Evolutionary conservation across 192 early-diverging fungal genomes (phyloP), one percentile per base, ranked within the genome.

Genomic region (Paraglomus brasilianum): DNA sequence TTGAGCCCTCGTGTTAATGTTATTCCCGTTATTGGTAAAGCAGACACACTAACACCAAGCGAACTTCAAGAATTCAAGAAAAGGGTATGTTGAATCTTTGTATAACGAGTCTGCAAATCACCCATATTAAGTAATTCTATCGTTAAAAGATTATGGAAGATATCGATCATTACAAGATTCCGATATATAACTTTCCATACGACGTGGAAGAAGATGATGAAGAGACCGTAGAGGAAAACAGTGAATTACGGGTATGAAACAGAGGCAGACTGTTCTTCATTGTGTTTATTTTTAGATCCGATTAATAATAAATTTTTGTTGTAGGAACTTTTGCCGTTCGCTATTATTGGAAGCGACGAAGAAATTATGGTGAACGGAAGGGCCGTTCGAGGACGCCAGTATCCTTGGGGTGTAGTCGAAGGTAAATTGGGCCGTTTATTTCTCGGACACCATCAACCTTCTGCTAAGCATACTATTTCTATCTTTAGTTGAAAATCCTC

Each of bases 201-300:
- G 89, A 96, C 64, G 87, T 89, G 21, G 96, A 99, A 66, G 95
- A 96, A 71, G 97, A 97, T 75, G 97, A 98, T 71, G 97, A 99
- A 77, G 97, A 99, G 74, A 97, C 93, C 2, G 87, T 93, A 52
- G 97, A 99, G 77, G 96, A 99, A 80, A 99, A 97, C 82, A 88
- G 92, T 59, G 95, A 96, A 82, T 84, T 99, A 66, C 83, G 95
- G 70, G 66, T 67, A 43, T 43, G 15, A 22, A 41, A 4, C 24
- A 17, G 22, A 41, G 21, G n/a, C 38, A 9, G 7, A 15, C 15
- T 17, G 6, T 42, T 1, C n/a, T n/a, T n/a, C 13, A 46, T 19
- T 40, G 41, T 40, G n/a, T 69, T 43, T 41, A 9, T 52, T n/a
- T n/a, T 8, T 69, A 2, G n/a, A 19, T 77, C 57, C 30, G 15